phyloP scores from a whole-genome alignment of 148 eudicot species.

The Chenopodium suecicum region DNA sequence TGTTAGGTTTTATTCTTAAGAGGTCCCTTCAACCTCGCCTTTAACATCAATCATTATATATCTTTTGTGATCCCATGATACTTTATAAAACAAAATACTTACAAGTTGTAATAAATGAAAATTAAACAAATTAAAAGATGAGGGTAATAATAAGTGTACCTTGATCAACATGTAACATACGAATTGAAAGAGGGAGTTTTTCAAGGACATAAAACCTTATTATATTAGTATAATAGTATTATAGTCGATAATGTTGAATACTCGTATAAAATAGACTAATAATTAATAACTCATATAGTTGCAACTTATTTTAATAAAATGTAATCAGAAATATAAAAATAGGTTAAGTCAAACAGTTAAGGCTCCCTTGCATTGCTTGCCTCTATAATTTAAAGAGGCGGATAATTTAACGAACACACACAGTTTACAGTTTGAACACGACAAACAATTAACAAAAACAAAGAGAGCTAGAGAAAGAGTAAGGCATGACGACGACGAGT shows the following conservation, averaged over 20 bases:
- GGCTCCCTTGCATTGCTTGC: slow-evolving; percentile 16
- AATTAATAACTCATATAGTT: slow-evolving; percentile 4
- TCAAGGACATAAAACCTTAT: slow-evolving; percentile 16
- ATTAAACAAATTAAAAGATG: too few species aligned
- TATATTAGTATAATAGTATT: background rate
- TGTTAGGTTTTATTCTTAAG: too few species aligned
- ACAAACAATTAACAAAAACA: background rate
- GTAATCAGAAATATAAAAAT: background rate
- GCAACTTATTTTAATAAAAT: background rate
- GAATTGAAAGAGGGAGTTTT: background rate
- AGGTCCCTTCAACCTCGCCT: too few species aligned
- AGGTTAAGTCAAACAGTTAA: slow-evolving; percentile 24
- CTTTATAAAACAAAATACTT: too few species aligned
- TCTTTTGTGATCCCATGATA: too few species aligned
- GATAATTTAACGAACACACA: background rate
- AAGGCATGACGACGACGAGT: background rate
- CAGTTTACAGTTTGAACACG: slow-evolving; percentile 13
- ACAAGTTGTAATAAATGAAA: too few species aligned
- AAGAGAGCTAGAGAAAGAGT: background rate
- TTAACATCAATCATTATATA: too few species aligned
- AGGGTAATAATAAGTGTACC: background rate
- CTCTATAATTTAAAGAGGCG: slow-evolving; percentile 14
- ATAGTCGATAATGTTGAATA: slow-evolving; percentile 10
- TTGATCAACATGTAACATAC: slow-evolving; percentile 14
- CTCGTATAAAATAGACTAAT: background rate